Base-by-base conservation (phyloP, 108 stramenopile species). In the Skeletonema grethae region DNA sequence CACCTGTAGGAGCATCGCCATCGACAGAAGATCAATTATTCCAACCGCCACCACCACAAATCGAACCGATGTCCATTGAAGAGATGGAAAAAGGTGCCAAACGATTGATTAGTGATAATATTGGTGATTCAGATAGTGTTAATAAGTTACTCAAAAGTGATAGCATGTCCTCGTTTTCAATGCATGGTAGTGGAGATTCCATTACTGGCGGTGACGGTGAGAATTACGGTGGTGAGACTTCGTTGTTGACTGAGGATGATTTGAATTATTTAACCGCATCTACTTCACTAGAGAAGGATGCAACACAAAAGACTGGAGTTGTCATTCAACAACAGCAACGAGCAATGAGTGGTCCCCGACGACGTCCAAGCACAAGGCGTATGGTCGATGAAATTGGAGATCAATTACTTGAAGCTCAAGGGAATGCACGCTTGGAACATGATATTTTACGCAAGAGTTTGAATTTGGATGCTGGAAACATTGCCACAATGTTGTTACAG, bases 51-150 rank as follows among this genome's bases (percentile, higher is more conserved):
- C 30, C 9, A 46, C 20, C 18, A 48, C 46, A 48, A 48, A 16
- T 13, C 11, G 18, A 2, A 6, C 3, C n/a, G 3, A 48, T 48
- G 0, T 48, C 58, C 59, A 34, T 72, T 24, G 72, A 73, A 59
- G 57, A 63, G 9, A 38, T 72, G 39, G 62, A 63, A 61, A 57
- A 25, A 11, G 57, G 63, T 38, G 77, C 71, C 39, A 64, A 61
- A 24, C 64, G 64, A 9, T 36, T 72, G 22, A 25, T 22, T 7
- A 25, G 56, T 38, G 77, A 67, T 24, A 39, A 46, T 12, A 67
- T 58, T 38, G 71, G 25, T 25, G 69, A 72, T 78, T 65, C 77
- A 35, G 77, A 78, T 20, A 56, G 43, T 30, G 34, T 75, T 25
- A 69, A 75, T 39, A 61, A 45, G 5, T 55, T 75, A 59, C 22